Percentiles rank a stretch among this genome's conserved stretches.
Evolutionary conservation across 345 rosid species (phyloP).

Genomic region (Salix caprea): DNA sequence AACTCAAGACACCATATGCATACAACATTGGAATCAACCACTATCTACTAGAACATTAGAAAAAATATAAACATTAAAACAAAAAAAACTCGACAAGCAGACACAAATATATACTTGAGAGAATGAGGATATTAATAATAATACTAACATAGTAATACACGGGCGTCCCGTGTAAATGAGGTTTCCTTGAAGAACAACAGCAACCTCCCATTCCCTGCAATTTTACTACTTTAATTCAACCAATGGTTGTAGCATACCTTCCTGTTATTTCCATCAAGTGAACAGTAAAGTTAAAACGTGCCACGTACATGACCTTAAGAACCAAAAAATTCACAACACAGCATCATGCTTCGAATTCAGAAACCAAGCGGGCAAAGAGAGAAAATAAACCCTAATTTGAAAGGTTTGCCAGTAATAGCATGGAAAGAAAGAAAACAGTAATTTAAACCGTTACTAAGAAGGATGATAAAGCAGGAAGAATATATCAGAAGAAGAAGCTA

Average conservation of each 20-base stretch:
- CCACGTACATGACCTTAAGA: not conserved
- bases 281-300: not conserved
- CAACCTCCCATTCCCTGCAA: slow-evolving; percentile 78
- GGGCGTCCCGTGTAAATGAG: slow-evolving; percentile 76
- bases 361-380: not conserved
- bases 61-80: not conserved
- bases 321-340: too few relatives aligned
- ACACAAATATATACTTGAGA: not conserved
- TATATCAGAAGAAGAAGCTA: not conserved
- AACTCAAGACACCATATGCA: not conserved
- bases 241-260: slow-evolving; percentile 30
- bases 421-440: not conserved
- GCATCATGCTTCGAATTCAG: not conserved
- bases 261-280: slow-evolving; percentile 17
- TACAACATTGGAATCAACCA: not conserved
- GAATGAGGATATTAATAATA: not conserved
- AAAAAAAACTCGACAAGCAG: not conserved
- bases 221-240: slow-evolving; percentile 21
- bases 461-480: not conserved
- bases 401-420: not conserved
- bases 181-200: slow-evolving; percentile 73
- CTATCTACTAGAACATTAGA: not conserved
- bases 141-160: slow-evolving; percentile 72
- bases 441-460: not conserved
- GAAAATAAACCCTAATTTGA: slow-evolving; percentile 28